phyloP scores from a whole-genome alignment of 164 flowering plant genomes.

The Tetracentron sinense region DNA sequence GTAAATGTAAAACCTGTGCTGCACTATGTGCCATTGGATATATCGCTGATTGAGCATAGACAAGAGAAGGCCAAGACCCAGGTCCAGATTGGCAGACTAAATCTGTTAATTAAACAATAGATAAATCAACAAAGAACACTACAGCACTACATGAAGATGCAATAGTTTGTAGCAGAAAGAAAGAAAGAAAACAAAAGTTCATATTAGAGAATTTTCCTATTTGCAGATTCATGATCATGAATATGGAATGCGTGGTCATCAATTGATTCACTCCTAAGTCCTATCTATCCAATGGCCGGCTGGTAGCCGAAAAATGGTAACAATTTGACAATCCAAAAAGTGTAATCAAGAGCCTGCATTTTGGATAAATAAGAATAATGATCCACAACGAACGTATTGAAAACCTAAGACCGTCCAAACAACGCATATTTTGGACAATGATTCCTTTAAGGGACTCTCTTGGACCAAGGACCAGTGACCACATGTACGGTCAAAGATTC shows the following conservation, averaged over 20 bases:
- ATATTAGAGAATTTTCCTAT: too few relatives aligned
- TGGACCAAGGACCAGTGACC: not conserved
- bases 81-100: constrained; percentile 99
- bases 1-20: constrained; percentile 64
- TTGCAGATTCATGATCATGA: not conserved
- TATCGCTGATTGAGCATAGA: constrained; percentile 83
- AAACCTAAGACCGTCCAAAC: not conserved
- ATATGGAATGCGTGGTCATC: not conserved
- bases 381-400: not conserved
- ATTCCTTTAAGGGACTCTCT: not conserved
- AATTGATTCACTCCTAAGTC: not conserved
- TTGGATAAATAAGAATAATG: not conserved
- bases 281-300: not conserved
- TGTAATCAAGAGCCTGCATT: not conserved
- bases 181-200: not conserved
- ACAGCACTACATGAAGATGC: not conserved
- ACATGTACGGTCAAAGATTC: not conserved
- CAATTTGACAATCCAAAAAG: not conserved
- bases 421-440: not conserved
- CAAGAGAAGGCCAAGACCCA: constrained; percentile 86
- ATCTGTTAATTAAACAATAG: constrained; percentile 47
- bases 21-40: constrained; percentile 97
- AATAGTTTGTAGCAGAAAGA: not conserved
- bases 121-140: not conserved
- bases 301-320: not conserved